Percentiles rank a stretch among this genome's conserved stretches.
These are phyloP conservation scores for Alliaria petiolata DNA, from an alignment of 345 rosid genomes.

Conservation along the genomic window DNA sequence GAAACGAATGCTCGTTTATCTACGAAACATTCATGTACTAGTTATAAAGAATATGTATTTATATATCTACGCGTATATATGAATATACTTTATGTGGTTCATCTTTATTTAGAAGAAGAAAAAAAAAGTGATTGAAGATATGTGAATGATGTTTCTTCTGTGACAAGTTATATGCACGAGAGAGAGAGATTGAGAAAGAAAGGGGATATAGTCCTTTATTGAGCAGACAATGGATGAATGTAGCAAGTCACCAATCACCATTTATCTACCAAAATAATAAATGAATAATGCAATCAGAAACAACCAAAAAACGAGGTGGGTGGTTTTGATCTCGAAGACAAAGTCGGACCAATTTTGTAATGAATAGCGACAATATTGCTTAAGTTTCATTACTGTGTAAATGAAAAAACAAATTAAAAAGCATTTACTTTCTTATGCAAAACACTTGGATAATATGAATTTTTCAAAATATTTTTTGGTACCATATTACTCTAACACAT, in stretches of 20 bases:
- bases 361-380: not conserved
- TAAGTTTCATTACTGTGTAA: not conserved
- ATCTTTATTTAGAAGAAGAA: not conserved
- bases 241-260: conserved; percentile 24
- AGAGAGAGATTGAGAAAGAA: conserved; percentile 15
- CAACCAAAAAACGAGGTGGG: conserved; percentile 18
- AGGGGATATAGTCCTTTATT: conserved; percentile 15
- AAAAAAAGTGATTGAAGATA: conserved; percentile 3
- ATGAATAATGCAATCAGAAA: conserved; percentile 15
- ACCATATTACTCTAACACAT: not conserved
- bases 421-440: not conserved
- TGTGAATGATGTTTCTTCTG: conserved; percentile 26
- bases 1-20: not conserved
- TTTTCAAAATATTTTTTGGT: not conserved
- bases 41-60: not conserved
- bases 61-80: not conserved
- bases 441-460: not conserved
- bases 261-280: conserved; percentile 5
- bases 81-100: conserved; percentile 1
- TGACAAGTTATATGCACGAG: conserved; percentile 31
- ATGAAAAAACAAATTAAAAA: not conserved
- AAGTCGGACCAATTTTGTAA: conserved; percentile 7
- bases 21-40: not conserved
- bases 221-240: conserved; percentile 28
- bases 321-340: conserved; percentile 3